A percentile compares a stretch with the other conserved stretches of the same genome.
Conservation (phyloP, 2,329 filamentous ascomycete species). For the Aureobasidium sp. region DNA sequence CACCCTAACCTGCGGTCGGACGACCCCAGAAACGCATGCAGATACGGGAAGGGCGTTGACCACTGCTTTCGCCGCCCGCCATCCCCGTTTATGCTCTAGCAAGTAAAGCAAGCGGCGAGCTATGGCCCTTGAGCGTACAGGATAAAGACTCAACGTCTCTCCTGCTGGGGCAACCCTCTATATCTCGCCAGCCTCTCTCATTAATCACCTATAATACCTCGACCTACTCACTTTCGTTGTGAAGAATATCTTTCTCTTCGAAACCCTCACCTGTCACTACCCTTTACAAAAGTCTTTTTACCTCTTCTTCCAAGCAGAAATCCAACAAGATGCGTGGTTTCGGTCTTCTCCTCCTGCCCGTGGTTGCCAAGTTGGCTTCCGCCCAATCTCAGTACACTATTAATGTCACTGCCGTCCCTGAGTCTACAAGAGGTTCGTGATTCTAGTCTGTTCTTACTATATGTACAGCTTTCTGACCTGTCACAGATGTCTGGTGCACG, state of each 20-base stretch:
- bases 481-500: slow-evolving; percentile 56
- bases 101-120: slow-evolving; percentile 12
- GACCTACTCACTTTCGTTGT: slow-evolving; percentile 14
- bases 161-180: slow-evolving; percentile 8
- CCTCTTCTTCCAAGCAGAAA: not conserved
- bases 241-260: not conserved
- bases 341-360: slow-evolving; percentile 42
- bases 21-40: slow-evolving; percentile 7
- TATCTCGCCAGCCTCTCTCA: not conserved
- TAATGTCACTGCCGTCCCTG: slow-evolving; percentile 53
- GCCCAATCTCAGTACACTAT: slow-evolving; percentile 49
- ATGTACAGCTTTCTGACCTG: slow-evolving; percentile 21
- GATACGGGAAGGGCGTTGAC: slow-evolving; percentile 14
- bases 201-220: slow-evolving; percentile 3
- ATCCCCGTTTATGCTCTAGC: slow-evolving; percentile 11
- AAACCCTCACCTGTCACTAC: not conserved
- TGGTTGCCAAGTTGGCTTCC: slow-evolving; percentile 47
- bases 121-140: slow-evolving; percentile 13
- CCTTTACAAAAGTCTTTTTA: not conserved
- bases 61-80: slow-evolving; percentile 11
- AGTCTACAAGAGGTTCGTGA: slow-evolving; percentile 47
- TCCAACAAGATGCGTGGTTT: slow-evolving; percentile 38
- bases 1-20: slow-evolving; percentile 6
- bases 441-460: no score
- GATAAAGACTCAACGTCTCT: slow-evolving; percentile 14